A percentile compares a stretch with the other conserved stretches of the same genome.
Evolutionary conservation across 306 rosid genomes (phyloP).

Genomic region (Gillenia trifoliata): DNA sequence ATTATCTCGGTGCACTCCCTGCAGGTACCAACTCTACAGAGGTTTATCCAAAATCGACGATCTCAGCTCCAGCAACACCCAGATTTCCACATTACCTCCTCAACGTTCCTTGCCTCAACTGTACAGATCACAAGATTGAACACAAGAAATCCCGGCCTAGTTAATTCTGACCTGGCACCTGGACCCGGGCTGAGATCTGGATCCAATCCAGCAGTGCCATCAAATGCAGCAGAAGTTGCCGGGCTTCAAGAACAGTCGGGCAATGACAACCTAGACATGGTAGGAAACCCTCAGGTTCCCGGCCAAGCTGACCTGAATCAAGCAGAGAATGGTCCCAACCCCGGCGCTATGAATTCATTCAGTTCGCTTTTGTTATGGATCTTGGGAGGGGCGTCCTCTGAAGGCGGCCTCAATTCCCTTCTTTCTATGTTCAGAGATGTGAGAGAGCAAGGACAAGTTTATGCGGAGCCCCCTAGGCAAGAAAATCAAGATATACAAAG

Average conservation of each 20-base stretch:
- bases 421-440: constrained; percentile 88
- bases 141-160: constrained; percentile 63
- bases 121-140: constrained; percentile 95
- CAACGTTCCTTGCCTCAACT: constrained; percentile 92
- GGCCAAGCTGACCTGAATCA: constrained; percentile 50
- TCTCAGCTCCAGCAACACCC: constrained; percentile 90
- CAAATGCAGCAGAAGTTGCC: constrained; percentile 35
- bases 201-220: constrained; percentile 37
- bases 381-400: constrained; percentile 88
- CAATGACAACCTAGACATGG: constrained; percentile 36
- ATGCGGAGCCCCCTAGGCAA: constrained; percentile 38
- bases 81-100: constrained; percentile 94
- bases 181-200: constrained; percentile 57
- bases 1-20: neutral
- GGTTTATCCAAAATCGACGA: constrained; percentile 89
- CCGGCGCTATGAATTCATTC: constrained; percentile 67
- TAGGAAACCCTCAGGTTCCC: constrained; percentile 42
- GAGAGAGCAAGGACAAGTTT: constrained; percentile 82
- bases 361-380: constrained; percentile 87
- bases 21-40: constrained; percentile 91
- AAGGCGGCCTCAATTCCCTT: constrained; percentile 83
- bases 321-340: constrained; percentile 64
- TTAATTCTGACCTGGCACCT: constrained; percentile 35
- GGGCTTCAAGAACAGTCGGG: constrained; percentile 43
- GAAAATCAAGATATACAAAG: constrained; percentile 38